Conservation (phyloP, 1,284 basidiomycete genomes). For the Trametes polyzona region DNA sequence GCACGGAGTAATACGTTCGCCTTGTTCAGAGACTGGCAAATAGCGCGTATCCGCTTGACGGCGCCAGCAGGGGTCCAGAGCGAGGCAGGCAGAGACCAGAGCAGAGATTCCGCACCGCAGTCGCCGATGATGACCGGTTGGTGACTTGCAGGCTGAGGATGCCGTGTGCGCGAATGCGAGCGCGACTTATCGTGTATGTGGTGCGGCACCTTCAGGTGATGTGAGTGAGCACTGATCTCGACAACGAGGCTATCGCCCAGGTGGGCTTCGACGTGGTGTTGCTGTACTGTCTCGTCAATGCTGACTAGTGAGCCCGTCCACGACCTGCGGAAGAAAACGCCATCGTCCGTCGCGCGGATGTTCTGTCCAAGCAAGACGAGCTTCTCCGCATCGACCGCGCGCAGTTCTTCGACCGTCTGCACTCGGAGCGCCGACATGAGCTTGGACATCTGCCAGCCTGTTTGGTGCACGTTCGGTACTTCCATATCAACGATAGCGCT, state of each 20-base stretch:
- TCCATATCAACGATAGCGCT: constrained; percentile 64
- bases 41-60: constrained; percentile 67
- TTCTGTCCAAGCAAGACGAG: constrained; percentile 53
- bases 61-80: constrained; percentile 64
- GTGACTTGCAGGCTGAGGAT: constrained; percentile 35
- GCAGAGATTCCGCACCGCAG: constrained; percentile 63
- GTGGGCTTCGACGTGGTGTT: constrained; percentile 31
- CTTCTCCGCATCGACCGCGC: constrained; percentile 55
- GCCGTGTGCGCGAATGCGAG: constrained; percentile 32
- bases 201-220: constrained; percentile 33
- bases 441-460: constrained; percentile 68
- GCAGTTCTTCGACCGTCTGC: constrained; percentile 61
- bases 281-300: constrained; percentile 33
- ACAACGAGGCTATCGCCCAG: constrained; percentile 31
- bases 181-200: constrained; percentile 34
- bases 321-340: constrained; percentile 61
- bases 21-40: constrained; percentile 68
- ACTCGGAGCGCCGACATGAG: constrained; percentile 58
- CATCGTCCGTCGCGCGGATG: constrained; percentile 67
- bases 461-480: constrained; percentile 58
- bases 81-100: constrained; percentile 61
- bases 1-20: constrained; percentile 62
- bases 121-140: constrained; percentile 79
- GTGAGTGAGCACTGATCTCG: constrained; percentile 31
- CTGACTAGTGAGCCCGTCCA: constrained; percentile 56